Evolutionary conservation across 345 rosid genomes (phyloP), one percentile per base, ranked within the genome.

Genomic region (Salix suchowensis): DNA sequence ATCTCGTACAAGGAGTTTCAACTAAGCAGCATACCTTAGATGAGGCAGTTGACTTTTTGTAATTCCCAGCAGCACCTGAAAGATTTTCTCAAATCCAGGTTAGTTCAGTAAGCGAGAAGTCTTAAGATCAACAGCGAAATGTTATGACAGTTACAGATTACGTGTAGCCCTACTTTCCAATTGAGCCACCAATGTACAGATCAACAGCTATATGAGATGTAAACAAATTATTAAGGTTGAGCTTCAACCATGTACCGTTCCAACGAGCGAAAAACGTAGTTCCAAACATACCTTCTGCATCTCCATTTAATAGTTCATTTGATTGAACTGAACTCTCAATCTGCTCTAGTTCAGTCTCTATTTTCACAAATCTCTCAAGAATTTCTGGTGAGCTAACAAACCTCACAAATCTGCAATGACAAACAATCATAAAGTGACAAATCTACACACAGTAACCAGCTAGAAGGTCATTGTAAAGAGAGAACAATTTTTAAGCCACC

Each of bases 341-440:
- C 86, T 96, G 97, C 46, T 82, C 87, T 34, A 96, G 86, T 82
- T 96, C 99, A 74, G 74, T 90, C 85, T 96, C 97, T 42, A 92
- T 83, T 32, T 92, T 89, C 18, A 89, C 97, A 72, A 92, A 90
- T 86, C 99, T 90, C 92, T 96, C 99, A 74, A 96, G 96, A 87
- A 91, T 87, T 89, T 96, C 99, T 24, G 98, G 99, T 19, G 97
- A 86, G 77, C 89, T 90, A 71, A 94, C 96, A 85, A 96, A 96
- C 75, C 92, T 85, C 84, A 96, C 98, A 84, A 96, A 92, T 83
- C 98, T 96, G 85, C 67, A 32, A 12, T 42, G 48, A 71, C 67
- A 42, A 26, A 34, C 1, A 30, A 36, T n/a, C 74, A 60, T 24
- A 14, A 71, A 46, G 42, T 28, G 58, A 76, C 34, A 61, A 77